phyloP scores from a whole-genome alignment of 2,329 filamentous ascomycete genomes.

The Diplocarpon mali region DNA sequence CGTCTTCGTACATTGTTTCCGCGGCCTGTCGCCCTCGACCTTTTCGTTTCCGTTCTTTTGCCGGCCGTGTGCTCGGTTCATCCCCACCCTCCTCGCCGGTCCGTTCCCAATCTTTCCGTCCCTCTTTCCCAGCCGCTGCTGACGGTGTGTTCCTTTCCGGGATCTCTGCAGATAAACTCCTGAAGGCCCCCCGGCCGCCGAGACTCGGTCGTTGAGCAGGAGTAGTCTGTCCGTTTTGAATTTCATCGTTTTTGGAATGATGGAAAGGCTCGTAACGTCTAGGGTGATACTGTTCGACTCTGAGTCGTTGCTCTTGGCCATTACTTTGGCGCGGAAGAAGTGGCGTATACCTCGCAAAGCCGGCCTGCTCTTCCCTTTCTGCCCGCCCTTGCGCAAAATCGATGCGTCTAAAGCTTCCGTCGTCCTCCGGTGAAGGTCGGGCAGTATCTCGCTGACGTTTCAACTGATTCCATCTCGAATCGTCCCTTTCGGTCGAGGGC shows the following conservation, averaged over 20 bases:
- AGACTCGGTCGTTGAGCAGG: too few relatives aligned
- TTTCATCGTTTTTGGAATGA: too few relatives aligned
- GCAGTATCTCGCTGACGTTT: slow-evolving; percentile 5
- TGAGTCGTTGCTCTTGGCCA: too few relatives aligned
- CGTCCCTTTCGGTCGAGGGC: not conserved
- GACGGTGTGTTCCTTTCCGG: too few relatives aligned
- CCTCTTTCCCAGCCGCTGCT: not conserved
- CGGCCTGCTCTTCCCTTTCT: slow-evolving; percentile 21
- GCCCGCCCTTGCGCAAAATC: slow-evolving; percentile 15
- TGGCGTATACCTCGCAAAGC: slow-evolving; percentile 18
- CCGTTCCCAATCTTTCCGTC: not conserved
- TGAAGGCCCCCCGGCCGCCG: too few relatives aligned
- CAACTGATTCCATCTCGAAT: slow-evolving; percentile 1
- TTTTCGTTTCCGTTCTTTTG: slow-evolving; percentile 3
- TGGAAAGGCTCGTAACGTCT: too few relatives aligned
- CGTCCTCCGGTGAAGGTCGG: not conserved
- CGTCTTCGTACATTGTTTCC: slow-evolving; percentile 9
- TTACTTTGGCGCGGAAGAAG: slow-evolving; percentile 1
- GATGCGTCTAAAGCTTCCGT: not conserved
- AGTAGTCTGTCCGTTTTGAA: too few relatives aligned
- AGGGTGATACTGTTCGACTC: too few relatives aligned
- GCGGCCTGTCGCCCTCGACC: slow-evolving; percentile 3
- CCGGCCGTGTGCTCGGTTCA: slow-evolving; percentile 3
- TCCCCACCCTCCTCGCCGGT: slow-evolving; percentile 1
- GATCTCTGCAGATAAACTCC: too few relatives aligned